These are phyloP conservation scores for Elsinoe fawcettii DNA, from an alignment of 2,329 filamentous ascomycete genomes.

Conservation along the genomic window DNA sequence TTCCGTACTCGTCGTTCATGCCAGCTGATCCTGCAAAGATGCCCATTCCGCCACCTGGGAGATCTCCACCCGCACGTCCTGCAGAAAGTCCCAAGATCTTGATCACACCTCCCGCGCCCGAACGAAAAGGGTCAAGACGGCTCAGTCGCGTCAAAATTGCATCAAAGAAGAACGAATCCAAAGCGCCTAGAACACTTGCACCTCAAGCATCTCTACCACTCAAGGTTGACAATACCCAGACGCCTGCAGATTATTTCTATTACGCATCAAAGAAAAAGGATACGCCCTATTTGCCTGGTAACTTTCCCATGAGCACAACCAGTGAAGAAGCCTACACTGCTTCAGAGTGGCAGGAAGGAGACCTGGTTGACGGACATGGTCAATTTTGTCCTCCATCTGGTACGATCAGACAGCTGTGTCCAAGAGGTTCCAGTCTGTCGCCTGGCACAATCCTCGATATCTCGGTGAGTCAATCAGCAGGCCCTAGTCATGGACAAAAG, in stretches of 20 bases:
- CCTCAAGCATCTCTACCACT: background rate
- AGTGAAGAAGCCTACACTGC: slow-evolving; percentile 2
- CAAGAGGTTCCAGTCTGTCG: background rate
- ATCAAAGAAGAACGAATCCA: background rate
- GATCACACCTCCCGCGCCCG: background rate
- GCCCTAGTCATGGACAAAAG: too few relatives aligned
- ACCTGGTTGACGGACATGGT: background rate
- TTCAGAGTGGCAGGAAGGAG: background rate
- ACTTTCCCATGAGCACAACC: slow-evolving; percentile 4
- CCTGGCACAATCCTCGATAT: background rate
- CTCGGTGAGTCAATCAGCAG: too few relatives aligned
- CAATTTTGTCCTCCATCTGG: slow-evolving; percentile 2
- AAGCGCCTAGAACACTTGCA: background rate
- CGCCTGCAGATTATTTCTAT: background rate
- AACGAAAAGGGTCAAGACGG: background rate
- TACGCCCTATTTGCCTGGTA: background rate
- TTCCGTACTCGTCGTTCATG: slow-evolving; percentile 7
- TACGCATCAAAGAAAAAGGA: background rate
- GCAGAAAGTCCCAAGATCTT: background rate
- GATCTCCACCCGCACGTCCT: background rate
- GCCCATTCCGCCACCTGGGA: background rate
- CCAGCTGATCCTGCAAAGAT: background rate
- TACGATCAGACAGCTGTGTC: slow-evolving; percentile 1
- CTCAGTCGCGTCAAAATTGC: background rate
- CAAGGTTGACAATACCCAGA: background rate